Evolutionary conservation across 78 protist genomes (phyloP).

Genomic region (Creolimax fragrantissima): DNA sequence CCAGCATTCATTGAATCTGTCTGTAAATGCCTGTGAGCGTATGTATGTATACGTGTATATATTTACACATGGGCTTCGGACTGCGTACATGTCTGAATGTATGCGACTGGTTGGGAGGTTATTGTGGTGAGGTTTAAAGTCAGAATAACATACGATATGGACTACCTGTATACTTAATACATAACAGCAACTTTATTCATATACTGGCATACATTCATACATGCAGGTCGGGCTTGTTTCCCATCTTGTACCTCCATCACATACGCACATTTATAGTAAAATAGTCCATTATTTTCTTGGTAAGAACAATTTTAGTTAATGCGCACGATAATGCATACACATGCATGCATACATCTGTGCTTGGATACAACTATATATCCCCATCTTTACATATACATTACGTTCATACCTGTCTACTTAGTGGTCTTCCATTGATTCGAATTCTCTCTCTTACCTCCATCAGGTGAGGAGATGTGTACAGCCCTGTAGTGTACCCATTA

Average conservation of each 20-base stretch:
- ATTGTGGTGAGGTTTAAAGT: too few relatives aligned
- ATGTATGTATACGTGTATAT: neutral
- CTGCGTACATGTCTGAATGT: too few relatives aligned
- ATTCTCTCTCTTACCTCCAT: conserved; percentile 46
- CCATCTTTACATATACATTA: neutral
- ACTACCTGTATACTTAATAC: too few relatives aligned
- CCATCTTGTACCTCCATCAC: too few relatives aligned
- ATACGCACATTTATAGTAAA: too few relatives aligned
- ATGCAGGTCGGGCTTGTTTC: too few relatives aligned
- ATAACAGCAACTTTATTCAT: too few relatives aligned
- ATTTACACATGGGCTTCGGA: neutral
- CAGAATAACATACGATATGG: too few relatives aligned
- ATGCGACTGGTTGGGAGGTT: too few relatives aligned
- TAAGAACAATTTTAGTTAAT: too few relatives aligned
- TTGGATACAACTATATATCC: neutral
- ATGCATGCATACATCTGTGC: neutral
- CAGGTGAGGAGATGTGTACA: conserved; percentile 58
- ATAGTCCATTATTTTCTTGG: too few relatives aligned
- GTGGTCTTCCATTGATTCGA: conserved; percentile 29
- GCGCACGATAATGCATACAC: neutral
- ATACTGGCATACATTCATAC: neutral
- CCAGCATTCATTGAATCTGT: neutral
- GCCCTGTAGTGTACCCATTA: conserved; percentile 21
- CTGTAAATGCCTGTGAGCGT: neutral
- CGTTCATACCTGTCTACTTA: neutral